Evolutionary conservation across 192 early-diverging fungal species (phyloP).

Genomic region (Gigaspora rosea): DNA sequence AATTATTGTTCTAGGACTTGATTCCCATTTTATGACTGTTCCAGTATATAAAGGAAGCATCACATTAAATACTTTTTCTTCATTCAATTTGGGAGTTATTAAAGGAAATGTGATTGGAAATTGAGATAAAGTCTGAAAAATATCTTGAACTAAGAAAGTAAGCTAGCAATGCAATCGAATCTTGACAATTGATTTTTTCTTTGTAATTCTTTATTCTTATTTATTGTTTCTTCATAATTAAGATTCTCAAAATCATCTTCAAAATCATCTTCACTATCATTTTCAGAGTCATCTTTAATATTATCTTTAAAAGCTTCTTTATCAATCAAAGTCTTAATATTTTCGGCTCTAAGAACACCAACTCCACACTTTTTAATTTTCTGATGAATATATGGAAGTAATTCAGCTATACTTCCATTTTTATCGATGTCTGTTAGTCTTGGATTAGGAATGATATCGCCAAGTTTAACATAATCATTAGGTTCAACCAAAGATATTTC

Average conservation of each 20-base stretch:
- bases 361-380: slow-evolving; percentile 30
- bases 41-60: slow-evolving; percentile 30
- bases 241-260: too few species aligned
- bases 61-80: background rate
- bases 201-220: too few species aligned
- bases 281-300: background rate
- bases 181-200: slow-evolving; percentile 16
- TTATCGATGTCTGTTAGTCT: background rate
- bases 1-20: slow-evolving; percentile 19
- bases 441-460: slow-evolving; percentile 1
- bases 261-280: too few species aligned
- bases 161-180: slow-evolving; percentile 24
- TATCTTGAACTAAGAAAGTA: slow-evolving; percentile 26
- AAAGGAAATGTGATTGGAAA: slow-evolving; percentile 31
- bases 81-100: slow-evolving; percentile 10
- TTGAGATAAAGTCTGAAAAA: slow-evolving; percentile 23
- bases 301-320: background rate
- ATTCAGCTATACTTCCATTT: background rate
- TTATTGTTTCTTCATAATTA: too few species aligned
- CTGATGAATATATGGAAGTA: slow-evolving; percentile 24
- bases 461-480: slow-evolving; percentile 11
- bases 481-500: slow-evolving; percentile 16
- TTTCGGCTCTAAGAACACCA: slow-evolving; percentile 23
- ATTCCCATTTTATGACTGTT: slow-evolving; percentile 31
- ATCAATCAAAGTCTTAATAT: slow-evolving; percentile 1